Conservation (phyloP, 495 filamentous ascomycete species). For the Aspergillus sparsus region DNA sequence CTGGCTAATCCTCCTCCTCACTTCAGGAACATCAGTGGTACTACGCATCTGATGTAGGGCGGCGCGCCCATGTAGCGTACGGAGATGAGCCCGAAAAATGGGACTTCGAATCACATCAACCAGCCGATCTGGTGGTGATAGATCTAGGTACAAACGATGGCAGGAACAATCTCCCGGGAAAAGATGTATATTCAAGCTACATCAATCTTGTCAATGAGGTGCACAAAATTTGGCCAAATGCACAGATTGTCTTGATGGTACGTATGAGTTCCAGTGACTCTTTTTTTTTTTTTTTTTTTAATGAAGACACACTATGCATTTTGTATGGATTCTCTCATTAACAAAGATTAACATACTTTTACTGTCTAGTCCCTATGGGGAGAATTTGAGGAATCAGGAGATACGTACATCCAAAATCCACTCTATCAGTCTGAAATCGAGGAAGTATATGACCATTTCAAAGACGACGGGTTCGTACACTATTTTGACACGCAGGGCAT, state of each 20-base stretch:
- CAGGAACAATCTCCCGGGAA: slow-evolving; percentile 59
- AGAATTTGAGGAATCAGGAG: slow-evolving; percentile 53
- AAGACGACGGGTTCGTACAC: slow-evolving; percentile 58
- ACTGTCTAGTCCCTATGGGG: slow-evolving; percentile 60
- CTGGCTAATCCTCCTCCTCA: not conserved
- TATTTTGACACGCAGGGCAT: slow-evolving; percentile 70
- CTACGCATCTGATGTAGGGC: slow-evolving; percentile 59
- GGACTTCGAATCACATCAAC: slow-evolving; percentile 57
- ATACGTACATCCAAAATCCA: slow-evolving; percentile 52
- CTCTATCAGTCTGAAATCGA: slow-evolving; percentile 56
- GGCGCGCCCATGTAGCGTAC: slow-evolving; percentile 50
- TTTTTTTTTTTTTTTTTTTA: not conserved
- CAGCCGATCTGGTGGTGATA: slow-evolving; percentile 65
- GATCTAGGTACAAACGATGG: slow-evolving; percentile 69
- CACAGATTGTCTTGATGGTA: slow-evolving; percentile 64
- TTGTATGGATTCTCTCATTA: not conserved
- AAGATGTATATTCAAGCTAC: slow-evolving; percentile 55
- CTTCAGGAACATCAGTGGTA: slow-evolving; percentile 63
- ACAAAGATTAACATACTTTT: not conserved
- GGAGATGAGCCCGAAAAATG: slow-evolving; percentile 58
- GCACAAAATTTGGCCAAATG: slow-evolving; percentile 60
- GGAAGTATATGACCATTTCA: slow-evolving; percentile 58
- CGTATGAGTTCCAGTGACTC: slow-evolving; percentile 6
- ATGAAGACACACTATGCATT: not conserved
- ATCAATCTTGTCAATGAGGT: slow-evolving; percentile 60